Percentiles rank a stretch among this genome's conserved stretches.
Evolutionary conservation across 2,329 filamentous ascomycete genomes (phyloP).

Genomic region (Juglanconis juglandina): DNA sequence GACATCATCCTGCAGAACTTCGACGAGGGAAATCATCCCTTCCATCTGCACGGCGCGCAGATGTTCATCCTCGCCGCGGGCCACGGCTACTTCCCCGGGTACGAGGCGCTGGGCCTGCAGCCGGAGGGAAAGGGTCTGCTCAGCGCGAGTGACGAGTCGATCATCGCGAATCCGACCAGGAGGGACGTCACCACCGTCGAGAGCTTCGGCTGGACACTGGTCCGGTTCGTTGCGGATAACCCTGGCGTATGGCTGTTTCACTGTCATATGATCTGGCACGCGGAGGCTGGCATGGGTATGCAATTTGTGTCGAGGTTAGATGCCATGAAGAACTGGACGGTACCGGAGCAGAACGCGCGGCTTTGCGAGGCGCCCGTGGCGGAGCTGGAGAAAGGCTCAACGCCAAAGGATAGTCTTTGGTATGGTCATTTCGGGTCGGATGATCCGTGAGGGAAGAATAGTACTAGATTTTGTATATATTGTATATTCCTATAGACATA

Average conservation of each 20-base stretch:
- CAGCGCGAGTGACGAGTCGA: slow-evolving; percentile 30
- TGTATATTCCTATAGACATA: background rate
- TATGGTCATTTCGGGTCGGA: slow-evolving; percentile 29
- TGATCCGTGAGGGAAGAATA: slow-evolving; percentile 3
- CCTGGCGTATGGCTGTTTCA: slow-evolving; percentile 43
- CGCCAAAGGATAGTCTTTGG: slow-evolving; percentile 48
- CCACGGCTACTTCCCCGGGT: slow-evolving; percentile 57
- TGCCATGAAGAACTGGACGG: slow-evolving; percentile 36
- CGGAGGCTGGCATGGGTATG: slow-evolving; percentile 37
- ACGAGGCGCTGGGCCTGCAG: slow-evolving; percentile 32
- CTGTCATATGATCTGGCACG: slow-evolving; percentile 38
- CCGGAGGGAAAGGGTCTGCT: slow-evolving; percentile 32
- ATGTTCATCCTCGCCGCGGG: slow-evolving; percentile 57
- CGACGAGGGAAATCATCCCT: slow-evolving; percentile 60
- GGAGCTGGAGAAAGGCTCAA: slow-evolving; percentile 45
- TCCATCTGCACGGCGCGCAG: slow-evolving; percentile 63
- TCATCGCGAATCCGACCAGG: slow-evolving; percentile 40
- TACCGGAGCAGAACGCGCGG: slow-evolving; percentile 42
- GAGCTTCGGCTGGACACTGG: slow-evolving; percentile 47
- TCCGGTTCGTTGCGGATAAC: slow-evolving; percentile 48
- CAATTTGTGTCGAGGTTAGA: slow-evolving; percentile 44
- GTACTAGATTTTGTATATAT: background rate
- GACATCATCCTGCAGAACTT: slow-evolving; percentile 62
- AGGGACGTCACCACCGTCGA: slow-evolving; percentile 44
- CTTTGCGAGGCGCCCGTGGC: slow-evolving; percentile 41